These are phyloP conservation scores for Geosmithia putterillii DNA, from an alignment of 2,329 filamentous ascomycete genomes.

Conservation along the genomic window DNA sequence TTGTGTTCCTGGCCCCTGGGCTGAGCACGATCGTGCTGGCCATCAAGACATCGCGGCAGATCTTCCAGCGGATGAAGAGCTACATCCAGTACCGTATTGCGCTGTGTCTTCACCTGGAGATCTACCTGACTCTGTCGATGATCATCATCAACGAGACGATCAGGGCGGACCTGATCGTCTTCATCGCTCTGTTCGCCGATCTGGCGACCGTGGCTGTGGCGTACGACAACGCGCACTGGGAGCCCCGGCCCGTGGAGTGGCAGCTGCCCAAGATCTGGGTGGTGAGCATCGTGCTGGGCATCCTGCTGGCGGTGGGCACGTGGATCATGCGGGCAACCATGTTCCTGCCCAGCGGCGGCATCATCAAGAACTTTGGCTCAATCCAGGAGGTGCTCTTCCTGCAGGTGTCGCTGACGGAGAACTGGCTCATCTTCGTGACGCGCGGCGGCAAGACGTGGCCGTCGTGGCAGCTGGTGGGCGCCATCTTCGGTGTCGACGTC, in stretches of 20 bases:
- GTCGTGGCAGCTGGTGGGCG: constrained; percentile 60
- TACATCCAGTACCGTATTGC: constrained; percentile 71
- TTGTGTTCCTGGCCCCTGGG: constrained; percentile 63
- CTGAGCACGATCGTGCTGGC: constrained; percentile 59
- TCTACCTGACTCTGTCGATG: constrained; percentile 68
- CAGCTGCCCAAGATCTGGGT: constrained; percentile 75
- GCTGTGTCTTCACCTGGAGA: constrained; percentile 60
- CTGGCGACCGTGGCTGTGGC: constrained; percentile 67
- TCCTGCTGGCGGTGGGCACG: constrained; percentile 55
- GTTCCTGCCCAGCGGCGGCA: constrained; percentile 57
- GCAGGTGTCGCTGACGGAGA: constrained; percentile 61
- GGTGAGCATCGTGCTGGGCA: constrained; percentile 56
- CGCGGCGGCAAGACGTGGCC: constrained; percentile 62
- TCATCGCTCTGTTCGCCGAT: constrained; percentile 70
- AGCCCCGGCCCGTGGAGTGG: constrained; percentile 66
- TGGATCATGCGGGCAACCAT: constrained; percentile 63
- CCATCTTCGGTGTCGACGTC: constrained; percentile 60
- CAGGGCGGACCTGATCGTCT: constrained; percentile 60
- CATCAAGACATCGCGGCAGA: constrained; percentile 63
- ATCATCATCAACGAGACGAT: constrained; percentile 72
- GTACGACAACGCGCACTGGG: constrained; percentile 69
- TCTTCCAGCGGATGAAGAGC: constrained; percentile 69
- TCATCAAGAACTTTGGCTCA: constrained; percentile 63
- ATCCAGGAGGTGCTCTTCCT: constrained; percentile 67
- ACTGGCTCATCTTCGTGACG: constrained; percentile 71